Evolutionary conservation across 2,329 filamentous ascomycete species (phyloP).

Genomic region (Penicillium sp.): DNA sequence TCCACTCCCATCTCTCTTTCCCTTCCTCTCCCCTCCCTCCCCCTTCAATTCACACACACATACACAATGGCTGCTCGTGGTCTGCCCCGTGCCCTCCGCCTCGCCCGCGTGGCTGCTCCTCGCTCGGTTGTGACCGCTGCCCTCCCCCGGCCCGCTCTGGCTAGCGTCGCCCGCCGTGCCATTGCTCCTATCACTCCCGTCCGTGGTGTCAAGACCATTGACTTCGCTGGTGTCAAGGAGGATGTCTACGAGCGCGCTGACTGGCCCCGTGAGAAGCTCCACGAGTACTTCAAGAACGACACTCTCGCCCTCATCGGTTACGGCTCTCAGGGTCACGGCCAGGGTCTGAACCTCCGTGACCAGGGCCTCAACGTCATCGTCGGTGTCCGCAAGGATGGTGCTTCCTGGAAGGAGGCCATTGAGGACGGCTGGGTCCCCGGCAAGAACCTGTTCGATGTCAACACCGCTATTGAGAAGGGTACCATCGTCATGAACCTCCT

Average conservation of each 20-base stretch:
- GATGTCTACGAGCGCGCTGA: slow-evolving; percentile 96
- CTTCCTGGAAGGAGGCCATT: slow-evolving; percentile 96
- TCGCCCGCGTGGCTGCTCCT: slow-evolving; percentile 57
- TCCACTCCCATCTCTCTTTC: slow-evolving; percentile 14
- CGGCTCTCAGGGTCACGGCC: slow-evolving; percentile 96
- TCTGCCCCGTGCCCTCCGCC: slow-evolving; percentile 62
- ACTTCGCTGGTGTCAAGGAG: slow-evolving; percentile 96
- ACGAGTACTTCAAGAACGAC: slow-evolving; percentile 99
- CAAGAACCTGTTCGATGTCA: slow-evolving; percentile 98
- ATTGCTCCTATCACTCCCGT: slow-evolving; percentile 49
- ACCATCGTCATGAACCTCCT: slow-evolving; percentile 99
- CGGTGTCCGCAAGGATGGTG: slow-evolving; percentile 96
- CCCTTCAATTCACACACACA: slow-evolving; percentile 14
- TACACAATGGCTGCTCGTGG: slow-evolving; percentile 53
- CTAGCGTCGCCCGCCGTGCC: slow-evolving; percentile 50
- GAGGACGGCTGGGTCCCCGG: slow-evolving; percentile 98
- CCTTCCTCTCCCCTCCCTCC: slow-evolving; percentile 15
- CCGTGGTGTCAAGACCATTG: slow-evolving; percentile 96
- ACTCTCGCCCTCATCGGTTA: slow-evolving; percentile 99
- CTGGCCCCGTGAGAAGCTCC: slow-evolving; percentile 98
- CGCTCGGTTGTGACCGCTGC: slow-evolving; percentile 64
- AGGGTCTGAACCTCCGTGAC: slow-evolving; percentile 99
- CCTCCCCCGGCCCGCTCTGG: slow-evolving; percentile 56
- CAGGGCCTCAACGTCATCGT: slow-evolving; percentile 99
- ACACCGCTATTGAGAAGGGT: slow-evolving; percentile 90